Evolutionary conservation across 1,139 yeast species (phyloP).

Genomic region (Yamadazyma blattariae): DNA sequence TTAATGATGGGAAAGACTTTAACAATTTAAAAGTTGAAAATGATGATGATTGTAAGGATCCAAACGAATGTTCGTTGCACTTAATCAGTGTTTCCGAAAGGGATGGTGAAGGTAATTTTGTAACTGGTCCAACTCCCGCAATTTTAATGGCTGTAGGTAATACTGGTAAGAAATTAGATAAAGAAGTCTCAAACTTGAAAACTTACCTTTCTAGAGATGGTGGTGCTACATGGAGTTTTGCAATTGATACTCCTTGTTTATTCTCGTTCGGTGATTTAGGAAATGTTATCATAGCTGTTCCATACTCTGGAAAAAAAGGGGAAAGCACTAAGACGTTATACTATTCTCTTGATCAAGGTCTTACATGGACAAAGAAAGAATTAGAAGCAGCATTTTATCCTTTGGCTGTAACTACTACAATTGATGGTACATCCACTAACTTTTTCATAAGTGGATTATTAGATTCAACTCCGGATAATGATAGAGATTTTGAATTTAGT

Average conservation of each 20-base stretch:
- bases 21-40: conserved; percentile 40
- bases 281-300: conserved; percentile 65
- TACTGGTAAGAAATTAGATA: conserved; percentile 36
- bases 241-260: conserved; percentile 52
- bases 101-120: conserved; percentile 53
- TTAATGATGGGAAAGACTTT: conserved; percentile 71
- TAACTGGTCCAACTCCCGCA: conserved; percentile 73
- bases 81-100: conserved; percentile 48
- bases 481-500: conserved; percentile 9
- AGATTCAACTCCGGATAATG: conserved; percentile 19
- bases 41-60: conserved; percentile 45
- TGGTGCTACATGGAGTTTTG: conserved; percentile 66
- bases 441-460: conserved; percentile 54
- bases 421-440: conserved; percentile 71
- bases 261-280: conserved; percentile 81
- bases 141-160: conserved; percentile 61
- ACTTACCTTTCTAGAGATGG: conserved; percentile 77
- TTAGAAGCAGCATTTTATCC: conserved; percentile 53
- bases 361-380: conserved; percentile 52
- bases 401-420: conserved; percentile 49
- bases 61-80: conserved; percentile 55
- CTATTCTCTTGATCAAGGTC: conserved; percentile 76
- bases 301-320: conserved; percentile 24
- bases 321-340: conserved; percentile 30
- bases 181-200: conserved; percentile 24